Evolutionary conservation across 148 eudicot genomes (phyloP).

Genomic region (Chenopodium quinoa): DNA sequence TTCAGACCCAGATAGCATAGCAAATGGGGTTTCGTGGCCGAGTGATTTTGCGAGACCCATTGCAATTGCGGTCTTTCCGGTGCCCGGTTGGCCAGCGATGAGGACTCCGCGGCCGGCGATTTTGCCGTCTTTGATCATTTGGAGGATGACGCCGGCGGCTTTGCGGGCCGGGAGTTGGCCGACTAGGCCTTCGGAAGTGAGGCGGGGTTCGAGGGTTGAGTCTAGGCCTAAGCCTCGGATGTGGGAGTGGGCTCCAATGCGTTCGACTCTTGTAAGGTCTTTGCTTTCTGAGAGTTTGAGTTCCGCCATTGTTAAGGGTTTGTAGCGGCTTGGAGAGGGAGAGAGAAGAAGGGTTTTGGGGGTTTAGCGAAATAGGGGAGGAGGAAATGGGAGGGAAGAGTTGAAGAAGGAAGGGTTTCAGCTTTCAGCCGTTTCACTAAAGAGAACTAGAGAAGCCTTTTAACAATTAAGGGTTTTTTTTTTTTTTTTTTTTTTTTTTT

Average conservation of each 20-base stretch:
- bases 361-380: neutral
- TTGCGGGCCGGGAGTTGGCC: conserved; percentile 85
- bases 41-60: conserved; percentile 95
- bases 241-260: conserved; percentile 98
- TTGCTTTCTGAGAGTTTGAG: conserved; percentile 70
- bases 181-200: conserved; percentile 85
- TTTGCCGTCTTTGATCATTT: conserved; percentile 83
- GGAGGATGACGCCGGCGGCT: conserved; percentile 91
- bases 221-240: conserved; percentile 93
- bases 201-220: conserved; percentile 76
- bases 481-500: no score
- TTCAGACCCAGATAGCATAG: conserved; percentile 86
- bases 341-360: neutral
- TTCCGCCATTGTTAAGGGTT: conserved; percentile 57
- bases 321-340: neutral
- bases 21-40: conserved; percentile 80
- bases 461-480: no score
- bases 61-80: conserved; percentile 96
- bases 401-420: no score
- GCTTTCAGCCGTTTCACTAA: no score
- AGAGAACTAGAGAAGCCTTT: no score
- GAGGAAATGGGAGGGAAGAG: neutral
- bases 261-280: conserved; percentile 88
- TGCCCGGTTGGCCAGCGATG: conserved; percentile 94
- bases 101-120: conserved; percentile 95